Conservation (phyloP, 148 eudicot species). For the Rhododendron henanense region DNA sequence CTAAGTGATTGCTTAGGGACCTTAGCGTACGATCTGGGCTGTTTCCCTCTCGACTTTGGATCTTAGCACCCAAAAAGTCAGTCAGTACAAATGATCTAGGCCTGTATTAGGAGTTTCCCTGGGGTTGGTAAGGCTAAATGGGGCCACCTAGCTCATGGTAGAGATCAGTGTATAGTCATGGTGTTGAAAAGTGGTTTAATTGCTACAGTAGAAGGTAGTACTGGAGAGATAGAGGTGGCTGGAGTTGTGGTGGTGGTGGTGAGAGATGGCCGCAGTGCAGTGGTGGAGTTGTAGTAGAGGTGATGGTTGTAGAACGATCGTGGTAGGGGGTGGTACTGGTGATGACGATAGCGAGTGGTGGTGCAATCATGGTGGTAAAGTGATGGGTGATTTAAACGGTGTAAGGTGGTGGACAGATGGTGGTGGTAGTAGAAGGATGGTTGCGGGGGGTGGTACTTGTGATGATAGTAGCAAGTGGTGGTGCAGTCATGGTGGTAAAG, state of each 20-base stretch:
- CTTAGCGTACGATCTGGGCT: too few relatives aligned
- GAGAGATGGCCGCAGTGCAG: background rate
- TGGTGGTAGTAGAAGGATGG: background rate
- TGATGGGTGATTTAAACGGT: background rate
- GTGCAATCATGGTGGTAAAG: background rate
- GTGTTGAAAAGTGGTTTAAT: background rate
- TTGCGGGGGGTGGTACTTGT: too few relatives aligned
- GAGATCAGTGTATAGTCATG: background rate
- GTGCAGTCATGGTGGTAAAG: too few relatives aligned
- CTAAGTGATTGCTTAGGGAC: too few relatives aligned
- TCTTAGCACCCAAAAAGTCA: too few relatives aligned
- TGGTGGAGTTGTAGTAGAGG: too few relatives aligned
- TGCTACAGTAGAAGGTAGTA: background rate
- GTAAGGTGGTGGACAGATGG: background rate
- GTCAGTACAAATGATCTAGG: too few relatives aligned
- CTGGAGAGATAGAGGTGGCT: too few relatives aligned
- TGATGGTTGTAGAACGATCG: background rate
- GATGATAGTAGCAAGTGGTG: too few relatives aligned
- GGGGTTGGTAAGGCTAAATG: too few relatives aligned
- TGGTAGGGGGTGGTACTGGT: background rate
- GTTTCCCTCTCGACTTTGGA: too few relatives aligned
- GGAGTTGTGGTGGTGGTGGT: background rate
- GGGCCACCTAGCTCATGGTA: background rate
- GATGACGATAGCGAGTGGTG: background rate
- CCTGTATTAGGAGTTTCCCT: too few relatives aligned